Evolutionary conservation across 106 monocot genomes (phyloP), one percentile per base, ranked within the genome.

Genomic region (Allium fistulosum): DNA sequence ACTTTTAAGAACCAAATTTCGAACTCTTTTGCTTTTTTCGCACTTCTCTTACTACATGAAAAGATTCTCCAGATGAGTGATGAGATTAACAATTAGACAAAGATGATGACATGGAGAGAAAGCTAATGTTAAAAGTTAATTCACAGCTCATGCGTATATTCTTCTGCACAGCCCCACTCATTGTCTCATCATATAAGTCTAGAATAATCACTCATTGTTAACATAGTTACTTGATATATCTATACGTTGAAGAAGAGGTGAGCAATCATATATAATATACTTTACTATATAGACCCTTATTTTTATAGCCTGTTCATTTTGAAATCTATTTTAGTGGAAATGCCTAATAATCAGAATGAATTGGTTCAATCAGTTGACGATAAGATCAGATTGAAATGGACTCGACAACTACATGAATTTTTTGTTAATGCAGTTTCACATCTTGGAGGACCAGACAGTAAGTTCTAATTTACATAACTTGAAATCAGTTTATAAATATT

Each of bases 341-440:
- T 81, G 78, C 45, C 55, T 9, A 63, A 67, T 47, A 17, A 57
- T 46, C 46, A 53, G 4, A 64, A 58, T 17, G 59, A 49, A 49
- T 48, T 65, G 60, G 57, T 22, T 60, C n/a, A 72, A 10, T 73
- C 85, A n/a, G 69, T 48, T 4, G 74, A 77, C 18, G 75, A 76
- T 11, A 88, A 83, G 78, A 77, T 85, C 9, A 66, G 88, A 48
- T 82, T 88, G 53, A 88, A 79, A 79, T 92, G 92, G 92, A 92
- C 85, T 4, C 67, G 62, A 11, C 70, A 85, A 68, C 92, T 92
- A 51, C 92, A 92, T 62, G 69, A 81, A 37, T 76, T 47, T 4
- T 88, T 92, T 49, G 76, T 88, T 22, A 77, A 74, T 46, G 92
- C 92, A 0, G 82, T 92, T 45, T n/a, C 76, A 7, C 68, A 78